Conservation (phyloP, 306 rosid genomes). For the Echinosophora koreensis region DNA sequence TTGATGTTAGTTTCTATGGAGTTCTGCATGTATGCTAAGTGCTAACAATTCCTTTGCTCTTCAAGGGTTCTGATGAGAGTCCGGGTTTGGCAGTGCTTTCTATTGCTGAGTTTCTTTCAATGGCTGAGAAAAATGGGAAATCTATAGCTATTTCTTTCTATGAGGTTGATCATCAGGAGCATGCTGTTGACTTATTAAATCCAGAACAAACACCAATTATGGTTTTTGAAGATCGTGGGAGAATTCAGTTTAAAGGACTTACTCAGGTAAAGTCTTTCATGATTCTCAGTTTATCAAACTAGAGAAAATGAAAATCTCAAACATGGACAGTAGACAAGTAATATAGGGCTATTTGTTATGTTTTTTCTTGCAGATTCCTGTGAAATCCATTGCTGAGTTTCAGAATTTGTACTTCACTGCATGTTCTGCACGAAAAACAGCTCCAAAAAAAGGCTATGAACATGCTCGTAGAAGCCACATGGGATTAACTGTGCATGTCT, state of each 20-base stretch:
- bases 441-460: slow-evolving; percentile 59
- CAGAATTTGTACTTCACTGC: slow-evolving; percentile 57
- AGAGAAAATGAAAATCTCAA: not conserved
- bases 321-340: not conserved
- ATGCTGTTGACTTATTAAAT: slow-evolving; percentile 75
- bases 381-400: slow-evolving; percentile 73
- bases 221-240: slow-evolving; percentile 75
- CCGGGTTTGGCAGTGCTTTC: slow-evolving; percentile 82
- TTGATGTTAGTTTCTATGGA: slow-evolving; percentile 18
- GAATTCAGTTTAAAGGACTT: slow-evolving; percentile 86
- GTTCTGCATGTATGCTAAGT: slow-evolving; percentile 25
- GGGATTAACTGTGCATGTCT: slow-evolving; percentile 75
- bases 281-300: slow-evolving; percentile 2
- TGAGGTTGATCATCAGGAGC: slow-evolving; percentile 83
- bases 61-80: slow-evolving; percentile 77
- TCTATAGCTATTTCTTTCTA: slow-evolving; percentile 70
- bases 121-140: slow-evolving; percentile 62
- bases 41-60: slow-evolving; percentile 40
- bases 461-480: slow-evolving; percentile 63
- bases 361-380: slow-evolving; percentile 60
- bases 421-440: slow-evolving; percentile 58
- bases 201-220: slow-evolving; percentile 62
- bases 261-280: slow-evolving; percentile 57
- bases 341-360: not conserved
- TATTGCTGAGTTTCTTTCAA: slow-evolving; percentile 61